These are phyloP conservation scores for Syncephalastrum racemosum DNA, from an alignment of 371 early-diverging fungal genomes.

Conservation along the genomic window DNA sequence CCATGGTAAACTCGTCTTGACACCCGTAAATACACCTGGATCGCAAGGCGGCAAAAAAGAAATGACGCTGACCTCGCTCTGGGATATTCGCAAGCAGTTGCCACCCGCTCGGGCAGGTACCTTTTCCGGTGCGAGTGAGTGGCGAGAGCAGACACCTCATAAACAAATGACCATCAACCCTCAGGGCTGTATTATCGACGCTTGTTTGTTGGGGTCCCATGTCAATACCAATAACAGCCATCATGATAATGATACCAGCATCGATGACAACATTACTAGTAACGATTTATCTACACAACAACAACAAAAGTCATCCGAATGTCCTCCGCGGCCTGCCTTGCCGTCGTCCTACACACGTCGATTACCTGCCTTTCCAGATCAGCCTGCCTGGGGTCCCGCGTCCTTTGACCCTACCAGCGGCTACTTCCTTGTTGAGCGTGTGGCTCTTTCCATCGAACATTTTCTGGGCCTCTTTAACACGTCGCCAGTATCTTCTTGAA, in stretches of 20 bases:
- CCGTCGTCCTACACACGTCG: too few relatives aligned
- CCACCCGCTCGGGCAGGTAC: slow-evolving; percentile 26
- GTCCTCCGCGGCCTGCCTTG: too few relatives aligned
- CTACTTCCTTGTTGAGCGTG: neutral
- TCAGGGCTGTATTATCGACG: slow-evolving; percentile 13
- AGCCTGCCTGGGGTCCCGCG: too few relatives aligned
- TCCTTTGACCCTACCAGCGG: neutral
- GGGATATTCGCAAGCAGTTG: slow-evolving; percentile 27
- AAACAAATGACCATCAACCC: slow-evolving; percentile 11
- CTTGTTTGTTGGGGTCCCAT: slow-evolving; percentile 7
- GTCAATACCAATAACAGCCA: too few relatives aligned
- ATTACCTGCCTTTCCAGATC: too few relatives aligned
- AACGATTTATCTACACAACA: too few relatives aligned
- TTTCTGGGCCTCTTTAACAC: neutral
- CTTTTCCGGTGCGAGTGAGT: slow-evolving; percentile 27
- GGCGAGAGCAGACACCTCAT: slow-evolving; percentile 1
- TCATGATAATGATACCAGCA: too few relatives aligned
- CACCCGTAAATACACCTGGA: slow-evolving; percentile 9
- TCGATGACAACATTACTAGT: too few relatives aligned
- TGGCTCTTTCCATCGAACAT: neutral
- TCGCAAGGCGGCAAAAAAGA: neutral
- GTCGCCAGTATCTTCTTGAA: too few relatives aligned
- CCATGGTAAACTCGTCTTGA: slow-evolving; percentile 44
- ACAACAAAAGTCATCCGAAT: too few relatives aligned
- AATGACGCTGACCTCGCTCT: slow-evolving; percentile 18